Evolutionary conservation across 371 early-diverging fungal species (phyloP).

Genomic region (Capniomyces stellatus): DNA sequence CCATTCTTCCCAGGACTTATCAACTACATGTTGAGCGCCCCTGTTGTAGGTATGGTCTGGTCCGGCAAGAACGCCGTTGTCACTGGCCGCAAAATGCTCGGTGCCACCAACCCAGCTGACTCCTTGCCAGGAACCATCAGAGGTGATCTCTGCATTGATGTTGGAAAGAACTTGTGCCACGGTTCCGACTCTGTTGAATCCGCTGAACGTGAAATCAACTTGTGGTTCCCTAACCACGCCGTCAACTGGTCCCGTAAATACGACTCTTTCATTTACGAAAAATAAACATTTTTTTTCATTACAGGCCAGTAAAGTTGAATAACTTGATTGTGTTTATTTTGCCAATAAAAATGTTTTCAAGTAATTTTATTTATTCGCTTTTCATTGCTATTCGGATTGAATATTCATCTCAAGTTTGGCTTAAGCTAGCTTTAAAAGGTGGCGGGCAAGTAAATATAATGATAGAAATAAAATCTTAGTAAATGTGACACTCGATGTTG

Average conservation of each 20-base stretch:
- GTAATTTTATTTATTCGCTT: too few species aligned
- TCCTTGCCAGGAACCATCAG: slow-evolving; percentile 98
- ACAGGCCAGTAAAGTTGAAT: too few species aligned
- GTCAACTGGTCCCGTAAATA: slow-evolving; percentile 27
- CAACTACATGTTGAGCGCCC: slow-evolving; percentile 54
- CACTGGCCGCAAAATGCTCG: slow-evolving; percentile 91
- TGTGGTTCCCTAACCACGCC: slow-evolving; percentile 86
- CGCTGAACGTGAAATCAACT: slow-evolving; percentile 90
- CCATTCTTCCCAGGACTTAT: slow-evolving; percentile 92
- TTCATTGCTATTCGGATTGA: too few species aligned
- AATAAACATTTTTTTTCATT: slow-evolving; percentile 12
- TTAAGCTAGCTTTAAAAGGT: too few species aligned
- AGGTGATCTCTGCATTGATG: slow-evolving; percentile 93
- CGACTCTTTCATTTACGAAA: slow-evolving; percentile 47
- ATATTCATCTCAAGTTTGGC: too few species aligned
- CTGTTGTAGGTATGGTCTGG: slow-evolving; percentile 79
- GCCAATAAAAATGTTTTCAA: too few species aligned
- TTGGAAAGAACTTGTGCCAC: slow-evolving; percentile 95
- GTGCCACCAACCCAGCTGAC: slow-evolving; percentile 84
- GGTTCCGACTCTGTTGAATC: slow-evolving; percentile 96
- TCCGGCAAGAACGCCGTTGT: slow-evolving; percentile 93
- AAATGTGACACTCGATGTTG: too few species aligned
- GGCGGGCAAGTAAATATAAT: too few species aligned
- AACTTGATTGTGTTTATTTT: too few species aligned
- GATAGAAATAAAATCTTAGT: too few species aligned